Evolutionary conservation across 768 basidiomycete species (phyloP).

Genomic region (Lactifluus hygrophoroides): DNA sequence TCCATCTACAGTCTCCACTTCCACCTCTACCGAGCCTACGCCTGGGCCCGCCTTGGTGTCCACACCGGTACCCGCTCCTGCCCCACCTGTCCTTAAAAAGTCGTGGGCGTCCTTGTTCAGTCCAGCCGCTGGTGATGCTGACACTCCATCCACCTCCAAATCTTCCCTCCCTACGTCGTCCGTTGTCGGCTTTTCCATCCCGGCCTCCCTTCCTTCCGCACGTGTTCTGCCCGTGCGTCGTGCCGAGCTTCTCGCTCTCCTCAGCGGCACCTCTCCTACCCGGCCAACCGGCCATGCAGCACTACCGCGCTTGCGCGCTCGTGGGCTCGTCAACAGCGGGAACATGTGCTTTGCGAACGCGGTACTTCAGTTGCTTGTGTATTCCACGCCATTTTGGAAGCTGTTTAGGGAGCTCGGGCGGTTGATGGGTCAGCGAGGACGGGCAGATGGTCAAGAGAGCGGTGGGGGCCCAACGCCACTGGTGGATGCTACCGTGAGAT

Average conservation of each 20-base stretch:
- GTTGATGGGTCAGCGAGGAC: slow-evolving; percentile 29
- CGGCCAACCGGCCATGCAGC: slow-evolving; percentile 11
- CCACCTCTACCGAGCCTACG: background rate
- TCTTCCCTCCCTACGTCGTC: slow-evolving; percentile 57
- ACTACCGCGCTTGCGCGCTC: slow-evolving; percentile 42
- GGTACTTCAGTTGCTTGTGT: slow-evolving; percentile 83
- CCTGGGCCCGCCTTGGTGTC: background rate
- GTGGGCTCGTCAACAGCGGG: slow-evolving; percentile 88
- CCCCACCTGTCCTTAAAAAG: slow-evolving; percentile 37
- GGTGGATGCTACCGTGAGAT: slow-evolving; percentile 60
- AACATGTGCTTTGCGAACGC: slow-evolving; percentile 99
- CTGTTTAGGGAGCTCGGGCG: slow-evolving; percentile 67
- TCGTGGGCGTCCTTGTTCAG: slow-evolving; percentile 72
- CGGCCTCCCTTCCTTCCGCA: slow-evolving; percentile 36
- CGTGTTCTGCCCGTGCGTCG: slow-evolving; percentile 27
- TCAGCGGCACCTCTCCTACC: slow-evolving; percentile 34
- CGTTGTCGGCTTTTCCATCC: slow-evolving; percentile 66
- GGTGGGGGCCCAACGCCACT: slow-evolving; percentile 37
- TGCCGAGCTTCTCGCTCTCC: slow-evolving; percentile 45
- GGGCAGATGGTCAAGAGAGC: slow-evolving; percentile 26
- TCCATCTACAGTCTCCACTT: background rate
- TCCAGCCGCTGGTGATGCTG: slow-evolving; percentile 29
- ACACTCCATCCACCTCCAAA: slow-evolving; percentile 29
- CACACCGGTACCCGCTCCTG: slow-evolving; percentile 8
- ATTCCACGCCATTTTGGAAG: slow-evolving; percentile 78